Conservation (phyloP, 2,329 filamentous ascomycete species). For the Aspergillus vadensis region DNA sequence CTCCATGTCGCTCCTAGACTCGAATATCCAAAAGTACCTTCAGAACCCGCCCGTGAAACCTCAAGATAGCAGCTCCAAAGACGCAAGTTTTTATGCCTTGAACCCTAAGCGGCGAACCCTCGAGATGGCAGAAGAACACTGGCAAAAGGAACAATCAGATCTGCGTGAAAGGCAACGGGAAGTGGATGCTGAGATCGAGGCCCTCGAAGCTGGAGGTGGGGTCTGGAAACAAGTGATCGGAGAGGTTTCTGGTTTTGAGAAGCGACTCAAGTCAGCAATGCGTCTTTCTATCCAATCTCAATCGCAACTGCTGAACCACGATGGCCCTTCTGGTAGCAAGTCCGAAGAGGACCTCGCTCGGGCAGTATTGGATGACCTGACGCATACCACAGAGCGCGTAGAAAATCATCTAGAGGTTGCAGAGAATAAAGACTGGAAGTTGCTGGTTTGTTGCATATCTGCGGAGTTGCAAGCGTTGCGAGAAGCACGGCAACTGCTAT, state of each 20-base stretch:
- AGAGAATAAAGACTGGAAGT: constrained; percentile 59
- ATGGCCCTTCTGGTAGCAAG: constrained; percentile 15
- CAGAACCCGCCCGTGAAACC: constrained; percentile 48
- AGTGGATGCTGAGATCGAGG: constrained; percentile 56
- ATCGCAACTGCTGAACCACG: constrained; percentile 19
- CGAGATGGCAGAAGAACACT: constrained; percentile 61
- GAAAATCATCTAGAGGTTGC: constrained; percentile 54
- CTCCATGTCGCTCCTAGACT: constrained; percentile 57
- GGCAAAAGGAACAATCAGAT: constrained; percentile 52
- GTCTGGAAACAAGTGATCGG: constrained; percentile 60
- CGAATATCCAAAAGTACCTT: constrained; percentile 57
- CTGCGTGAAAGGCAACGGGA: constrained; percentile 48
- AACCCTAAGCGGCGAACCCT: constrained; percentile 61
- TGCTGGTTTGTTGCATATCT: constrained; percentile 63
- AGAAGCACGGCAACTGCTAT: constrained; percentile 42
- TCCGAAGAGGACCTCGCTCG: constrained; percentile 29
- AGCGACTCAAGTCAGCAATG: constrained; percentile 35
- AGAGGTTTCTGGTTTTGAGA: constrained; percentile 56
- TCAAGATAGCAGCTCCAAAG: constrained; percentile 28
- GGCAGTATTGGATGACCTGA: constrained; percentile 49
- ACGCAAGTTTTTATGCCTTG: constrained; percentile 52
- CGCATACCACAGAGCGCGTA: constrained; percentile 49
- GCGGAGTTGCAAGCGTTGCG: constrained; percentile 61
- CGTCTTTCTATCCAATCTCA: constrained; percentile 31
- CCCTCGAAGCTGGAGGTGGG: constrained; percentile 59